These are phyloP conservation scores for Heterobasidion irregulare DNA, from an alignment of 1,284 basidiomycete species.

Conservation along the genomic window DNA sequence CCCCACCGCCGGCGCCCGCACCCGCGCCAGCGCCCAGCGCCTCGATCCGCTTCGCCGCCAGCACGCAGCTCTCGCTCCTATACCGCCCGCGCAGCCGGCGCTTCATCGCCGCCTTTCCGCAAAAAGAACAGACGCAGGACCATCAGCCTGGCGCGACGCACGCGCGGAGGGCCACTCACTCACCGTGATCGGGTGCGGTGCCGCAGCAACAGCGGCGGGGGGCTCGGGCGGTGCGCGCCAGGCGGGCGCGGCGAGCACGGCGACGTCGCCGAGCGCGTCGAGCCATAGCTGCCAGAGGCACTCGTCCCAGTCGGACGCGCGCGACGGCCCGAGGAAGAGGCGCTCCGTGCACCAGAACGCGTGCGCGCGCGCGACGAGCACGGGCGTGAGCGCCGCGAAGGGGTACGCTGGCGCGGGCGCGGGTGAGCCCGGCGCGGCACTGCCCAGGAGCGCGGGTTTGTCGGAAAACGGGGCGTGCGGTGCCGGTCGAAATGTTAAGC, in stretches of 20 bases:
- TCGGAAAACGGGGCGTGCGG: background rate
- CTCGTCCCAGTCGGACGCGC: constrained; percentile 49
- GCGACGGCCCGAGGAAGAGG: constrained; percentile 19
- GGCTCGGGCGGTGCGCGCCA: constrained; percentile 2
- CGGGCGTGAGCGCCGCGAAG: constrained; percentile 33
- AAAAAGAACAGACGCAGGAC: background rate
- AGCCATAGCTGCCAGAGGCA: constrained; percentile 66
- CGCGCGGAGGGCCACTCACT: background rate
- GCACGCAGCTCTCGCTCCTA: constrained; percentile 45
- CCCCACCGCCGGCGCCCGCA: too few species aligned
- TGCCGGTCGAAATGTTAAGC: background rate
- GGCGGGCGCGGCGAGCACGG: constrained; percentile 7
- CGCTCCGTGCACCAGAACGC: constrained; percentile 60
- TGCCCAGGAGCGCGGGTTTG: constrained; percentile 1
- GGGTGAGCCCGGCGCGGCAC: constrained; percentile 10
- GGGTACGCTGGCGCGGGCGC: too few species aligned
- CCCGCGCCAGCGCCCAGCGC: constrained; percentile 16
- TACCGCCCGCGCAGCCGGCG: constrained; percentile 37
- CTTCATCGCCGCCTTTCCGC: constrained; percentile 28
- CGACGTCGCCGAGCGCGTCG: constrained; percentile 35
- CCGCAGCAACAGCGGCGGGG: too few species aligned
- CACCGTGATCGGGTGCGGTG: background rate
- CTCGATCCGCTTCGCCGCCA: constrained; percentile 35
- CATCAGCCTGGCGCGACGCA: constrained; percentile 5
- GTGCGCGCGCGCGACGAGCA: constrained; percentile 39